Conservation (phyloP, 208 protist species). For the Leishmania braziliensis region DNA sequence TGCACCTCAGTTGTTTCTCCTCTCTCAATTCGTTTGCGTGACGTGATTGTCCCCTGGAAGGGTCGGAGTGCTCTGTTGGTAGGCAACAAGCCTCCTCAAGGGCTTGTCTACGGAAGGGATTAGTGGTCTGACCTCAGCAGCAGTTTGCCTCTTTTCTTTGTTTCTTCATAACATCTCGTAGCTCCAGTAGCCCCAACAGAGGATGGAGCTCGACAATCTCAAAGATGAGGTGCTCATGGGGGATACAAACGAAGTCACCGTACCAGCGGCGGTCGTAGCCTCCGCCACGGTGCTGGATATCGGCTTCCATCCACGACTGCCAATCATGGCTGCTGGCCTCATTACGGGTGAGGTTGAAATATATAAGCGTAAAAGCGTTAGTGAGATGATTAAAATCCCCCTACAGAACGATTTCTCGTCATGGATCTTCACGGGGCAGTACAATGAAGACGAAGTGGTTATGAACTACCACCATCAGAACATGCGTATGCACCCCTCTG, state of each 20-base stretch:
- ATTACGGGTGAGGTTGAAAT: constrained; percentile 85
- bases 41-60: neutral
- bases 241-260: constrained; percentile 46
- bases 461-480: constrained; percentile 68
- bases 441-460: constrained; percentile 51
- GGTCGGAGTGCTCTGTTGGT: neutral
- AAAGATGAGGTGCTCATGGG: constrained; percentile 68
- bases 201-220: constrained; percentile 69
- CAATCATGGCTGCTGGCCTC: constrained; percentile 76
- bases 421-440: constrained; percentile 65
- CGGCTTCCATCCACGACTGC: constrained; percentile 74
- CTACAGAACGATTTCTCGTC: constrained; percentile 71
- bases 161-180: neutral
- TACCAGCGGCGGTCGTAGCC: constrained; percentile 66
- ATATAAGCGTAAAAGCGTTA: constrained; percentile 51
- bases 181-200: too few relatives aligned
- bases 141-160: neutral
- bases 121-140: neutral
- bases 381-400: constrained; percentile 67
- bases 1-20: neutral
- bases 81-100: too few relatives aligned
- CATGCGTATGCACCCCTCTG: constrained; percentile 82
- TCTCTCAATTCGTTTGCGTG: neutral
- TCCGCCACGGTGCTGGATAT: constrained; percentile 74
- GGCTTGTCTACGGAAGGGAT: neutral